A percentile compares a stretch with the other conserved stretches of the same genome.
These are phyloP conservation scores for Ensete ventricosum DNA, from an alignment of 176 grass and related monocot genomes.

Conservation along the genomic window DNA sequence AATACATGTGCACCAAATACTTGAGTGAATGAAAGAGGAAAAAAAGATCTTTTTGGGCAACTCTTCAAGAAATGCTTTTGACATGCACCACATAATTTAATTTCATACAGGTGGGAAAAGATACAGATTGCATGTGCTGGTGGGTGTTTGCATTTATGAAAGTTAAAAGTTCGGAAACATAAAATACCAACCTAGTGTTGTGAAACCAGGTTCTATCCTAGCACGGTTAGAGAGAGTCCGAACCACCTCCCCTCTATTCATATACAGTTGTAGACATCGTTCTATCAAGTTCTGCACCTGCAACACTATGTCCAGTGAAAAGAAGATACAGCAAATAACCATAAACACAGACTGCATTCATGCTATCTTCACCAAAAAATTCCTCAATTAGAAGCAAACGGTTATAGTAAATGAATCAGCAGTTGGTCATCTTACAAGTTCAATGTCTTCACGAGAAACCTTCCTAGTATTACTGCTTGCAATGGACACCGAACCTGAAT, in stretches of 20 bases:
- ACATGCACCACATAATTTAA: background rate
- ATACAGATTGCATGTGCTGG: background rate
- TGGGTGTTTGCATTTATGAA: background rate
- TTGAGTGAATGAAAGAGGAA: background rate
- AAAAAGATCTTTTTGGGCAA: background rate
- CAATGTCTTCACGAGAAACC: slow-evolving; percentile 11
- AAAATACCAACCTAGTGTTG: slow-evolving; percentile 62
- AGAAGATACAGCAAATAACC: background rate
- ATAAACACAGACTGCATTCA: background rate
- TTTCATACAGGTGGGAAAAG: background rate
- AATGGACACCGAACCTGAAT: background rate
- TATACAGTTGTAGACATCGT: slow-evolving; percentile 86
- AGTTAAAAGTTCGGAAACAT: background rate
- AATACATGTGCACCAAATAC: background rate
- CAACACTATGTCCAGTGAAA: slow-evolving; percentile 5
- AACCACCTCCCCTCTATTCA: slow-evolving; percentile 92
- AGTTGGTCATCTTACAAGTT: background rate
- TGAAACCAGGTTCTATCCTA: slow-evolving; percentile 97
- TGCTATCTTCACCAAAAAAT: background rate
- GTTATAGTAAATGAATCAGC: background rate
- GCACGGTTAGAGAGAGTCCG: slow-evolving; percentile 78
- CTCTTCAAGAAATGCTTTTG: background rate
- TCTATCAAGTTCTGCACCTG: slow-evolving; percentile 99
- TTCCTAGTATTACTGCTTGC: slow-evolving; percentile 5
- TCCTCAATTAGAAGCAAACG: background rate